A percentile compares a stretch with the other conserved stretches of the same genome.
These are phyloP conservation scores for Cornus controversa DNA, from an alignment of 148 eudicot species.

Conservation along the genomic window DNA sequence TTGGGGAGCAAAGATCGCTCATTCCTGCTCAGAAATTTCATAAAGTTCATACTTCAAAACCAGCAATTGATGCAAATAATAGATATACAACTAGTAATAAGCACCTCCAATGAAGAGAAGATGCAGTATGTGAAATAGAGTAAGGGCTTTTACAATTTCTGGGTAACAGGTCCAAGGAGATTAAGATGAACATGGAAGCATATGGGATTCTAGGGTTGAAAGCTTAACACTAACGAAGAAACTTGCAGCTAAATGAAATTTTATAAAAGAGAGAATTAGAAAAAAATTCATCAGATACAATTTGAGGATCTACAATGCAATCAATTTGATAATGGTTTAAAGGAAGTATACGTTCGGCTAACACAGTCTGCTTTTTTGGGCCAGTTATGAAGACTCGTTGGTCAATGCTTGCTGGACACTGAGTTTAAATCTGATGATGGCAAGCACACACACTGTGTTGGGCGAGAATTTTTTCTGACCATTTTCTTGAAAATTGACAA, in stretches of 20 bases:
- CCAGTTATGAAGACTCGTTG: no score
- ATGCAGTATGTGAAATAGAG: no score
- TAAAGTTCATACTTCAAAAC: constrained; percentile 17
- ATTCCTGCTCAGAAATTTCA: constrained; percentile 57
- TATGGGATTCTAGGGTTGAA: not conserved
- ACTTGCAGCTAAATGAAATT: not conserved
- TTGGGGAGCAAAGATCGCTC: constrained; percentile 99
- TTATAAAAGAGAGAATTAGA: not conserved
- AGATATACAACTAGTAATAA: constrained; percentile 3
- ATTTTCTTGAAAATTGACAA: no score
- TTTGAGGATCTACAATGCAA: not conserved
- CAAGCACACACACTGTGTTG: no score
- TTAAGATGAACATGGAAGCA: not conserved
- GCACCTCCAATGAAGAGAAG: no score
- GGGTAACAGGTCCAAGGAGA: not conserved
- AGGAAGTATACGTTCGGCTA: no score
- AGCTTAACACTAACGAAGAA: not conserved
- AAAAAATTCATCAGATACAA: not conserved
- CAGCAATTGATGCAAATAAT: constrained; percentile 5
- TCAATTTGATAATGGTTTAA: not conserved
- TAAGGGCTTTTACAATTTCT: not conserved
- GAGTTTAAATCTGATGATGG: no score
- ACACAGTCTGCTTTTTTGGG: no score
- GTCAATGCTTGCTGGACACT: no score
- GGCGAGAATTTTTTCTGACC: no score